These are phyloP conservation scores for Arachis monticola DNA, from an alignment of 331 rosid genomes.

Conservation along the genomic window DNA sequence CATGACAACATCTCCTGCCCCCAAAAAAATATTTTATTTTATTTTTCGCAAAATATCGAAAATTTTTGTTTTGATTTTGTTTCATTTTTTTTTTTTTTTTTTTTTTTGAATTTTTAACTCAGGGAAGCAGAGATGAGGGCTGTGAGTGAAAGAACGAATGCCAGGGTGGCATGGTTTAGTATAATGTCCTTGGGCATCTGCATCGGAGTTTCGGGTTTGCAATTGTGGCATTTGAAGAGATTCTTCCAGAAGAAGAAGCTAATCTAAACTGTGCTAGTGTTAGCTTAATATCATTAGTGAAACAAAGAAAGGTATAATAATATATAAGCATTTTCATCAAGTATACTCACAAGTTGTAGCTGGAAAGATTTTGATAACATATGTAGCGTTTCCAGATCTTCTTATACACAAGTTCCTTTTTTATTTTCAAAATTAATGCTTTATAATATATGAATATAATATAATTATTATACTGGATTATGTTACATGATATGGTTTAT, in stretches of 20 bases:
- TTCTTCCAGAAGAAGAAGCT: conserved; percentile 94
- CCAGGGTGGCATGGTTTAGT: conserved; percentile 77
- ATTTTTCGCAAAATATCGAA: background rate
- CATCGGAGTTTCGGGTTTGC: conserved; percentile 70
- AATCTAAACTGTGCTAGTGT: conserved; percentile 49
- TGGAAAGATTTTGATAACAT: conserved; percentile 34
- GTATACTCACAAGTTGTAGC: conserved; percentile 34
- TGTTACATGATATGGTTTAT: conserved; percentile 1
- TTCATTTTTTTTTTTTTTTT: background rate
- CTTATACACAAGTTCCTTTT: conserved; percentile 14
- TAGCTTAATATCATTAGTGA: conserved; percentile 29
- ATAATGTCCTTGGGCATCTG: conserved; percentile 70
- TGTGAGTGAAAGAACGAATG: conserved; percentile 73
- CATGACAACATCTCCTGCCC: background rate
- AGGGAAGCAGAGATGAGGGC: conserved; percentile 88
- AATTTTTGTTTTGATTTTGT: background rate
- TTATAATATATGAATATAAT: background rate
- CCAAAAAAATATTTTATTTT: background rate
- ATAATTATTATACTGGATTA: background rate
- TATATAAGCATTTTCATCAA: background rate
- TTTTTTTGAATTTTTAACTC: background rate
- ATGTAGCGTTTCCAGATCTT: conserved; percentile 31
- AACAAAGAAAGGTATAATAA: background rate
- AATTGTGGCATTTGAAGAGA: conserved; percentile 76
- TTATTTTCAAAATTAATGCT: background rate